Evolutionary conservation across 179 eudicot genomes (phyloP).

Genomic region (Drosera spatulata): DNA sequence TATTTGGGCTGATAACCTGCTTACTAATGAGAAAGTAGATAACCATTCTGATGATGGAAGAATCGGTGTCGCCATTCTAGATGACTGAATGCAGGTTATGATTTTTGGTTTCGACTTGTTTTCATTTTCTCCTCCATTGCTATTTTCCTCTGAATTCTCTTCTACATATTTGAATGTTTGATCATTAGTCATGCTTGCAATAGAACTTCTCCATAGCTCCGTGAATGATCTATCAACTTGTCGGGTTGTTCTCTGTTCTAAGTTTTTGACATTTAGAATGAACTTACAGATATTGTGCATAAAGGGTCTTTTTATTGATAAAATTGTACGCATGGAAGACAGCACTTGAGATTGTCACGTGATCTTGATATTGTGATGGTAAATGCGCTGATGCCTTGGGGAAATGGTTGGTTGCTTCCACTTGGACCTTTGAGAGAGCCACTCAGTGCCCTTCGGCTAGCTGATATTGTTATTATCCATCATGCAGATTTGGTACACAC

Average conservation of each 20-base stretch:
- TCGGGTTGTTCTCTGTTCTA: not conserved
- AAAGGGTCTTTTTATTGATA: not conserved
- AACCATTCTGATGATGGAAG: conserved; percentile 14
- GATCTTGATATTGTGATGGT: conserved; percentile 90
- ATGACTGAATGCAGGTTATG: conserved; percentile 95
- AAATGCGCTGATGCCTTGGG: conserved; percentile 84
- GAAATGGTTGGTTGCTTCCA: conserved; percentile 56
- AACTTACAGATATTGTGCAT: not conserved
- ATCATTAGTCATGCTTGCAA: too few species aligned
- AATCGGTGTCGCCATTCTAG: conserved; percentile 63
- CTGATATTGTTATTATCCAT: conserved; percentile 69
- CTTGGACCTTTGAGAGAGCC: conserved; percentile 93
- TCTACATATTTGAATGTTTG: too few species aligned
- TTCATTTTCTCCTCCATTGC: too few species aligned
- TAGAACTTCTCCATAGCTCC: too few species aligned
- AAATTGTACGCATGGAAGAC: conserved; percentile 15
- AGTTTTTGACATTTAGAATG: not conserved
- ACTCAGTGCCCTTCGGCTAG: conserved; percentile 59
- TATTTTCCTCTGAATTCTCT: too few species aligned
- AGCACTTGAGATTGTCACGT: conserved; percentile 75
- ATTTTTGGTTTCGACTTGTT: not conserved
- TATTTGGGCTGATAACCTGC: conserved; percentile 13
- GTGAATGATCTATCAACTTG: too few species aligned
- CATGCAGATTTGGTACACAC: conserved; percentile 76
- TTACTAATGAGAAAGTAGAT: conserved; percentile 16